Conservation (phyloP, 179 eudicot species). For the Silene coronaria region DNA sequence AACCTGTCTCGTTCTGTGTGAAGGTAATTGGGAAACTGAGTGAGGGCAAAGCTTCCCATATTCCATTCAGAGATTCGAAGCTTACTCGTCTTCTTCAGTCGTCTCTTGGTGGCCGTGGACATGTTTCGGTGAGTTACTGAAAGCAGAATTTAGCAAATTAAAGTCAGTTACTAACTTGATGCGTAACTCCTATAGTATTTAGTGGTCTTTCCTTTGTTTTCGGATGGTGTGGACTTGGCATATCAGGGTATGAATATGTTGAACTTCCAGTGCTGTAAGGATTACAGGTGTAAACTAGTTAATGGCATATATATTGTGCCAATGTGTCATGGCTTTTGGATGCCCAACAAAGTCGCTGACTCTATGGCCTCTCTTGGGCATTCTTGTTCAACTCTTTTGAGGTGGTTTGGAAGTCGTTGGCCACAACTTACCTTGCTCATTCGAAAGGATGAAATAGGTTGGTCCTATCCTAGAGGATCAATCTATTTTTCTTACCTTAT, state of each 20-base stretch:
- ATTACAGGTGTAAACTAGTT: not conserved
- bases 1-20: slow-evolving; percentile 1
- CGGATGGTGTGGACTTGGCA: not conserved
- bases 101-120: slow-evolving; percentile 78
- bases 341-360: no score
- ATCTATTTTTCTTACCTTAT: no score
- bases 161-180: not conserved
- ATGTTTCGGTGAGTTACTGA: slow-evolving; percentile 58
- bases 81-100: slow-evolving; percentile 76
- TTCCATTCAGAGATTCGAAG: slow-evolving; percentile 81
- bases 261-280: not conserved
- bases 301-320: not conserved
- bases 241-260: not conserved
- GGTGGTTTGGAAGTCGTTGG: no score
- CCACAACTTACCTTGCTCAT: no score
- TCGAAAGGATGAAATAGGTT: no score
- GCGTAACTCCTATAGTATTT: not conserved
- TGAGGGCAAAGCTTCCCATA: slow-evolving; percentile 67
- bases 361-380: no score
- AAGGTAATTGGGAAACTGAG: slow-evolving; percentile 70
- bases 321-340: no score
- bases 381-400: no score
- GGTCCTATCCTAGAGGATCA: no score
- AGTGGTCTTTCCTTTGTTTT: not conserved
- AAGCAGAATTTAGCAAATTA: not conserved